phyloP scores from a whole-genome alignment of 2,329 filamentous ascomycete species.

The Stachybotrys elegans region DNA sequence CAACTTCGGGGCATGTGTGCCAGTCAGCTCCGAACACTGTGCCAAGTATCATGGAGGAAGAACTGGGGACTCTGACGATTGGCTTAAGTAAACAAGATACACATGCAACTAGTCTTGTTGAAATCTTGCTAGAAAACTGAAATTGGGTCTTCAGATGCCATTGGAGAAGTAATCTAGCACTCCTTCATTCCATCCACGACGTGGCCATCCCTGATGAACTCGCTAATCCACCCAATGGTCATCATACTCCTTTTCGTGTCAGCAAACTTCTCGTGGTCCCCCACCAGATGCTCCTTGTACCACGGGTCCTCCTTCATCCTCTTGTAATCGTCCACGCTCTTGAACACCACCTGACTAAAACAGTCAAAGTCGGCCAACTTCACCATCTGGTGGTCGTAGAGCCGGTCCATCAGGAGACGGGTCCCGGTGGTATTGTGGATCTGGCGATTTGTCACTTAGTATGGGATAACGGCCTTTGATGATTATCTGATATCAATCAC shows the following conservation, averaged over 20 bases:
- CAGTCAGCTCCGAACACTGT: too few species aligned
- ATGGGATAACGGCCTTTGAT: too few species aligned
- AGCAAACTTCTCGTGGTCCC: slow-evolving; percentile 44
- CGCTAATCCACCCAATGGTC: slow-evolving; percentile 41
- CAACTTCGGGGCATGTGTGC: too few species aligned
- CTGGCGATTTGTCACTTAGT: too few species aligned
- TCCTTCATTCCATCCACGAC: slow-evolving; percentile 13
- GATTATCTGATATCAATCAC: too few species aligned
- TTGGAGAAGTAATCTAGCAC: not conserved
- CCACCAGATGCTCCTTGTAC: slow-evolving; percentile 37
- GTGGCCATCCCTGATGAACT: slow-evolving; percentile 33
- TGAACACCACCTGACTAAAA: slow-evolving; percentile 43
- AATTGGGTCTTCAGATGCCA: too few species aligned
- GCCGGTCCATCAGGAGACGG: slow-evolving; percentile 28
- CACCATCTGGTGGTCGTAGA: slow-evolving; percentile 39
- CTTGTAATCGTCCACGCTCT: slow-evolving; percentile 38
- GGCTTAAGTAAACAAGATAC: too few species aligned
- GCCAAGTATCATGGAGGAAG: too few species aligned
- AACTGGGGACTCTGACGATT: too few species aligned
- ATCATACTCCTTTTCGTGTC: slow-evolving; percentile 41
- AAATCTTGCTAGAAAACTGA: not conserved
- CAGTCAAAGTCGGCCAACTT: slow-evolving; percentile 45
- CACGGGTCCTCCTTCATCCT: slow-evolving; percentile 43
- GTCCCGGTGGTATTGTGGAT: slow-evolving; percentile 31
- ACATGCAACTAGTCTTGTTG: too few species aligned